Evolutionary conservation across 1,284 basidiomycete species (phyloP).

Genomic region (Ceratorhiza oryzae-sativae): DNA sequence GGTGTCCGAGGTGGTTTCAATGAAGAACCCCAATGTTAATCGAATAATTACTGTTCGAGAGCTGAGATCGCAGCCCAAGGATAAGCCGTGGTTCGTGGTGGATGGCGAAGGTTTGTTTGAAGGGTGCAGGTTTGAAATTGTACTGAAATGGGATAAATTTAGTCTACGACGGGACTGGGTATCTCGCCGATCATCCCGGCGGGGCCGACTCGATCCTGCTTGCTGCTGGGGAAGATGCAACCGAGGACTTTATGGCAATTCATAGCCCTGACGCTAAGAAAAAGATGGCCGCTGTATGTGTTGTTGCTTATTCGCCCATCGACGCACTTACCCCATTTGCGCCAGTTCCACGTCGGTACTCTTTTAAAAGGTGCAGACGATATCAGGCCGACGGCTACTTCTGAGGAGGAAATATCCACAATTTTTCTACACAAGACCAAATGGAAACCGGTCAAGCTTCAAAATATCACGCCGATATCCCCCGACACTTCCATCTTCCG

Average conservation of each 20-base stretch:
- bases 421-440: slow-evolving; percentile 59
- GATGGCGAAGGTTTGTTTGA: slow-evolving; percentile 53
- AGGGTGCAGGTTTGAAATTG: too few species aligned
- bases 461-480: slow-evolving; percentile 55
- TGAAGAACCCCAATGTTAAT: slow-evolving; percentile 55
- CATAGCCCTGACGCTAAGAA: slow-evolving; percentile 61
- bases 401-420: slow-evolving; percentile 21
- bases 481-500: slow-evolving; percentile 63
- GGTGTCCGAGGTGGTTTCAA: slow-evolving; percentile 45
- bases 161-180: slow-evolving; percentile 63
- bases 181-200: slow-evolving; percentile 68
- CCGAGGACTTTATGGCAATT: slow-evolving; percentile 68
- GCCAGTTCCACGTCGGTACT: slow-evolving; percentile 57
- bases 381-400: background rate
- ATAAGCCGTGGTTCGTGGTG: slow-evolving; percentile 69
- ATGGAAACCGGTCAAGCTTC: slow-evolving; percentile 62
- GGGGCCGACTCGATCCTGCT: slow-evolving; percentile 66
- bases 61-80: slow-evolving; percentile 55
- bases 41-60: slow-evolving; percentile 60
- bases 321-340: slow-evolving; percentile 39
- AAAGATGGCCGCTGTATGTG: slow-evolving; percentile 57
- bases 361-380: slow-evolving; percentile 44
- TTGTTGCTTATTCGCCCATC: background rate
- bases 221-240: slow-evolving; percentile 68
- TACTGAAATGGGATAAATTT: too few species aligned